Base-by-base conservation (phyloP, 768 basidiomycete species). In the Botryobasidium botryosum region DNA sequence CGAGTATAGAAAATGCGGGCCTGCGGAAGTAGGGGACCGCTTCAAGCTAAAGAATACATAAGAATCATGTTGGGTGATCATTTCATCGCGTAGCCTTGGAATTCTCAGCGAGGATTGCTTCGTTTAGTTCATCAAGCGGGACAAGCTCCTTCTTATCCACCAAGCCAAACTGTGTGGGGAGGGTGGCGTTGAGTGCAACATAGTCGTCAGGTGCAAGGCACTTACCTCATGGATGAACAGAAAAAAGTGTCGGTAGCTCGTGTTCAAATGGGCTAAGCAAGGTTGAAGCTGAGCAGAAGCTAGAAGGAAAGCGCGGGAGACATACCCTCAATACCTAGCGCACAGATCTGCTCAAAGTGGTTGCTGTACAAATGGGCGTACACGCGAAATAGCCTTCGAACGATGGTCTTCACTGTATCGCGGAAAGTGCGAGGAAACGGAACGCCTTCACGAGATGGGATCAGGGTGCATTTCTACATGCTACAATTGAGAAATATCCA, bases 311-410 rank as follows among this genome's bases (percentile, higher is more conserved):
- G 18, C 10, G 24, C n/a, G 17, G n/a, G 5, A 41, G 27, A 56
- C 66, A 32, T 49, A 92, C 92, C 92, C 73, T 99, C 94, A 43
- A 99, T 96, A 4, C 91, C 91, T 37, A 99, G 65, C 12, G 94
- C 94, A 60, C 92, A 97, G 48, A 97, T 86, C 55, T 97, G 92
- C 55, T 97, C 94, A 60, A 99, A 97, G 62, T 99, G 94, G 53
- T 88, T 92, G 68, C 90, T 92, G 67, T 99, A 99, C 57, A 97
- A 78, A 60, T 99, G 94, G 17, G 90, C 94, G 59, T 99, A 99
- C 33, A 99, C 84, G 15, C 94, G 74, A 71, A 99, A 99, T 45
- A 99, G 61, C 23, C 94, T 74, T 36, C 94, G 74, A 46, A 87
- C 74, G 48, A 99, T 88, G 7, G 85, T 87, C 57, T 87, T 79